Evolutionary conservation across 73 alveolate genomes (phyloP).

Genomic region (Strombidium stylifer): DNA sequence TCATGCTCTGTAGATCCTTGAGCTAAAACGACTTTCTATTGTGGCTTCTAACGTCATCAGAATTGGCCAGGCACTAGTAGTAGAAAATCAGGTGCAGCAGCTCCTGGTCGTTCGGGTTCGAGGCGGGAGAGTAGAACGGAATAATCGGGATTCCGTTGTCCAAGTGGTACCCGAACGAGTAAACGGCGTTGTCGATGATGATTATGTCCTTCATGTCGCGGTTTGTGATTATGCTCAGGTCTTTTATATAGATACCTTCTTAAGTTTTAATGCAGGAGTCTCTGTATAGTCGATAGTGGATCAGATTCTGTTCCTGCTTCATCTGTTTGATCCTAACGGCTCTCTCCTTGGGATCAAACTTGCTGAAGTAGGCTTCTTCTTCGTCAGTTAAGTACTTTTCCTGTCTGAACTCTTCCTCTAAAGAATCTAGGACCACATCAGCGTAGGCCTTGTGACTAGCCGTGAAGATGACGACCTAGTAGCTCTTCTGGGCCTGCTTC

Average conservation of each 20-base stretch:
- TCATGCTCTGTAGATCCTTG: constrained; percentile 39
- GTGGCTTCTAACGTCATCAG: constrained; percentile 56
- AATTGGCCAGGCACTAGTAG: constrained; percentile 49
- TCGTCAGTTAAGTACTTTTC: too few relatives aligned
- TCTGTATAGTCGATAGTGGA: constrained; percentile 69
- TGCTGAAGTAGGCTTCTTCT: too few relatives aligned
- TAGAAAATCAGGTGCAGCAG: constrained; percentile 62
- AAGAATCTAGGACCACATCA: constrained; percentile 70
- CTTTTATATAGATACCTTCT: constrained; percentile 81
- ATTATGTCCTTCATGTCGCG: constrained; percentile 53
- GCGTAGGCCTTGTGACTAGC: constrained; percentile 83
- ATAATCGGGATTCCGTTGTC: constrained; percentile 73
- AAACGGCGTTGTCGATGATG: constrained; percentile 69
- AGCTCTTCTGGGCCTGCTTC: constrained; percentile 58
- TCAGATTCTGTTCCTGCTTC: constrained; percentile 65
- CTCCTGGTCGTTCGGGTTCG: constrained; percentile 59
- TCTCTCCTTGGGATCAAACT: too few relatives aligned
- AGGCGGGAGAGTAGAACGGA: constrained; percentile 68
- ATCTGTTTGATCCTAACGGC: too few relatives aligned
- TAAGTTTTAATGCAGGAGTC: constrained; percentile 76
- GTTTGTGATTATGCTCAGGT: constrained; percentile 57
- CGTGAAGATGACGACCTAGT: constrained; percentile 76
- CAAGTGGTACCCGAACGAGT: constrained; percentile 66
- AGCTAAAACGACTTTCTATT: constrained; percentile 63
- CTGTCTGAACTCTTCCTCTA: too few relatives aligned